A percentile compares a stretch with the other conserved stretches of the same genome.
Conservation (phyloP, 2,329 filamentous ascomycete genomes). For the Nemania diffusa region DNA sequence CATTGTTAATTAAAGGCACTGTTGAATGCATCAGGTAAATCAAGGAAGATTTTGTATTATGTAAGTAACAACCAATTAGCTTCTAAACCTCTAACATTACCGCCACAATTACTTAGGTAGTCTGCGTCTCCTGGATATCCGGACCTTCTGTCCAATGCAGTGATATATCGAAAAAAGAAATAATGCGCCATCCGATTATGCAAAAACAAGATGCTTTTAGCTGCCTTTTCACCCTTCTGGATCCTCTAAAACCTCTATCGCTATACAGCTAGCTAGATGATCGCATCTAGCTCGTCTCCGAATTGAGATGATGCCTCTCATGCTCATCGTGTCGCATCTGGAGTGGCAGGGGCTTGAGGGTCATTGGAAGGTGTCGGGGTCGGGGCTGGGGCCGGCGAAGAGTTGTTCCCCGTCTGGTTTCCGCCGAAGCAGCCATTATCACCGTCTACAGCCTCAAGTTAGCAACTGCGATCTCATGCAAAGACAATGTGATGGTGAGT, state of each 20-base stretch:
- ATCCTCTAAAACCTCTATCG: not conserved
- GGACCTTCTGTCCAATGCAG: not conserved
- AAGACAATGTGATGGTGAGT: not conserved
- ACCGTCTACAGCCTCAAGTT: slow-evolving; percentile 16
- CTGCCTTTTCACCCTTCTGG: not conserved
- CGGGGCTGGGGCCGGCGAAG: not conserved
- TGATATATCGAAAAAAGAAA: slow-evolving; percentile 3
- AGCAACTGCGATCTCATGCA: not conserved
- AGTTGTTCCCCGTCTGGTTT: not conserved
- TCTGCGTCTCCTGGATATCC: not conserved
- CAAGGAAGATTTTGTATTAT: not conserved
- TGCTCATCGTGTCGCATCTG: not conserved
- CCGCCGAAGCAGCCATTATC: not conserved
- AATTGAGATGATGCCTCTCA: not conserved
- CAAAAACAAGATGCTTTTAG: not conserved
- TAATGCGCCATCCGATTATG: slow-evolving; percentile 27
- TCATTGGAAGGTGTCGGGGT: not conserved
- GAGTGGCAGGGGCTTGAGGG: not conserved
- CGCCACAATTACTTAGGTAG: not conserved
- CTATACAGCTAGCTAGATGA: not conserved
- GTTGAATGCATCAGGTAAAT: not conserved
- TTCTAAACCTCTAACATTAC: not conserved
- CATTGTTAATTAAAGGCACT: not conserved
- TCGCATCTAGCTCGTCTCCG: not conserved
- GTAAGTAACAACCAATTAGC: not conserved